Base-by-base conservation (phyloP, 1,284 basidiomycete genomes). In the Mycosarcoma mackinlayi region DNA sequence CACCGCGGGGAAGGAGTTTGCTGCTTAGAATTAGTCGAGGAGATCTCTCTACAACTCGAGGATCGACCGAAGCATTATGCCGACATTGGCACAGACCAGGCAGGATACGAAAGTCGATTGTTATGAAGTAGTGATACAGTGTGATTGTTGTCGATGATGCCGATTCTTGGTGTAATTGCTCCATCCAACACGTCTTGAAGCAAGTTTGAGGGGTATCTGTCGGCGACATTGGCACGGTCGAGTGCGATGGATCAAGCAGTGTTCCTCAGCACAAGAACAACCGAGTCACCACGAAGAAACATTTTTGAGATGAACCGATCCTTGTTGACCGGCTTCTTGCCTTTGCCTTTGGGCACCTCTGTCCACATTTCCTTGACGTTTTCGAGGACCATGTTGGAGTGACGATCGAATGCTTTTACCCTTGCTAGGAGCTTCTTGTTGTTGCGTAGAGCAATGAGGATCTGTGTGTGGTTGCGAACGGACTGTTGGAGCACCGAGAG, bases 291-390 rank as follows among this genome's bases (percentile, higher is more conserved):
- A 6, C 80, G 63, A 23, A 82, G 63, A 83, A 93, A 93, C 90
- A 97, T 96, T 85, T 95, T 98, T 85, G 93, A 96, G 83, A 99
- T 96, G 86, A 98, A 98, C 39, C 96, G 88, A 85, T 99, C 80
- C 58, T 82, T 82, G 87, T 98, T 98, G 64, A 98, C 90, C 3
- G 96, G 92, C 84, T 98, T 98, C 86, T 96, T 96, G 83, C 92
- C 93, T 86, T 98, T 98, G 48, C 93, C 93, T 85, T 98, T 98
- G 21, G 96, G 96, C 52, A 91, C 85, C 84, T 99, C 96, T 25
- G 94, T 97, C 96, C 96, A 98, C 95, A 97, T 97, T 92, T 82
- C 80, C 60, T 82, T 82, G 25, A 82, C 80, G 33, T 81, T 82
- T 50, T 82, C 80, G 13, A 82, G 62, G 8, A 82, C 96, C 95